Percentiles rank a stretch among this genome's conserved stretches.
Conservation (phyloP, 495 filamentous ascomycete genomes). For the Aspergillus nanangensis region DNA sequence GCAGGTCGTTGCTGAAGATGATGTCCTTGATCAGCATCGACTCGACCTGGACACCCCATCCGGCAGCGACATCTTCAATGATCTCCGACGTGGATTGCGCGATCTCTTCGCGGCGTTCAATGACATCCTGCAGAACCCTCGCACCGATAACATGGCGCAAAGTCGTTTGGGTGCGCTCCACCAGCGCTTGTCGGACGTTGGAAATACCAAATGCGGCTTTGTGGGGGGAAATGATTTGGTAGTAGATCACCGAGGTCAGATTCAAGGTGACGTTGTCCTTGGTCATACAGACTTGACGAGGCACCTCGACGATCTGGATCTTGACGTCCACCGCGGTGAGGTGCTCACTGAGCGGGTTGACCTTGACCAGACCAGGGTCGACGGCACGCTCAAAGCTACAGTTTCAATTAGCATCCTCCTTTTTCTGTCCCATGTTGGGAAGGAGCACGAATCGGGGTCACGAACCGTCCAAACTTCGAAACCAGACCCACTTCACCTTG, state of each 20-base stretch:
- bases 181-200: slow-evolving; percentile 89
- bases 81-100: slow-evolving; percentile 93
- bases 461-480: slow-evolving; percentile 82
- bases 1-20: slow-evolving; percentile 92
- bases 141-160: slow-evolving; percentile 96
- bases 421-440: too few species aligned
- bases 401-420: slow-evolving; percentile 9
- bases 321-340: slow-evolving; percentile 95
- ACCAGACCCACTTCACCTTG: slow-evolving; percentile 95
- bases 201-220: slow-evolving; percentile 96
- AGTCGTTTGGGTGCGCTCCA: slow-evolving; percentile 98
- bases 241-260: slow-evolving; percentile 97
- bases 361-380: slow-evolving; percentile 93
- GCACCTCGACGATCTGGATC: slow-evolving; percentile 98
- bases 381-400: slow-evolving; percentile 83
- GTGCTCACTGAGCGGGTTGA: slow-evolving; percentile 93
- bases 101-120: slow-evolving; percentile 97
- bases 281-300: slow-evolving; percentile 97
- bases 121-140: slow-evolving; percentile 94
- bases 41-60: slow-evolving; percentile 96
- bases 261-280: slow-evolving; percentile 96
- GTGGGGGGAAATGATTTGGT: slow-evolving; percentile 92
- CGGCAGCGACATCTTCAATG: slow-evolving; percentile 89
- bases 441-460: slow-evolving; percentile 3
- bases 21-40: slow-evolving; percentile 99